Base-by-base conservation (phyloP, 2,329 filamentous ascomycete species). In the Westerdykella sp. region DNA sequence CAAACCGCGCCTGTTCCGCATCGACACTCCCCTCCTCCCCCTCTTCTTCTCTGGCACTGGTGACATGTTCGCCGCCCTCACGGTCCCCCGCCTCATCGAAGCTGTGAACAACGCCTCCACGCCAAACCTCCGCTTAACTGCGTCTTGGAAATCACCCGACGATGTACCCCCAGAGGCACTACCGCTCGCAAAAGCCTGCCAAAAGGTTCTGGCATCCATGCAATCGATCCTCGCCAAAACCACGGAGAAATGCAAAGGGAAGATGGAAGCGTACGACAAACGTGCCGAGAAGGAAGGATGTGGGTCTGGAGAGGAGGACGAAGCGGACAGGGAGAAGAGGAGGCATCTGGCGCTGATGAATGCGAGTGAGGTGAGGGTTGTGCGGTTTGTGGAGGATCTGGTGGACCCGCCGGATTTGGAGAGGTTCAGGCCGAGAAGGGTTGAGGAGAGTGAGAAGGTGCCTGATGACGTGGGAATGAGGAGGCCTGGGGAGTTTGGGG, bases 41-140 rank as follows among this genome's bases (percentile, higher is more conserved):
- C 87, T 89, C 69, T 95, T 93, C 74, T 98, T 97, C 69, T 89
- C 85, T 56, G 93, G 93, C 34, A 97, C 94, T 0, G 93, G 93
- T 37, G 93, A 98, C 71, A 96, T 98, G 91, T 97, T 98, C 62
- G 91, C 89, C 23, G 91, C 91, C 6, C 76, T 98, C 37, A 89
- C 88, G 62, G 81, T 95, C 1, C 87, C 87, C 34, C 82, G 91
- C 23, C 81, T 98, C 60, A 83, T 91, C 45, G 87, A 97, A 72
- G 89, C 87, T 21, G 84, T 87, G 1, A 68, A 72, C 41, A 69
- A 68, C 3, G 70, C 71, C 0, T 55, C 59, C 6, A 57, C 53
- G 0, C 58, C 58, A 1, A 61, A 61, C 50, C 69, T 95, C 4
- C 67, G 73, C 13, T 63, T 71, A 6, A 77, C 68, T 2, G 67